phyloP scores from a whole-genome alignment of 73 alveolate species.

The Breviolum minutum region DNA sequence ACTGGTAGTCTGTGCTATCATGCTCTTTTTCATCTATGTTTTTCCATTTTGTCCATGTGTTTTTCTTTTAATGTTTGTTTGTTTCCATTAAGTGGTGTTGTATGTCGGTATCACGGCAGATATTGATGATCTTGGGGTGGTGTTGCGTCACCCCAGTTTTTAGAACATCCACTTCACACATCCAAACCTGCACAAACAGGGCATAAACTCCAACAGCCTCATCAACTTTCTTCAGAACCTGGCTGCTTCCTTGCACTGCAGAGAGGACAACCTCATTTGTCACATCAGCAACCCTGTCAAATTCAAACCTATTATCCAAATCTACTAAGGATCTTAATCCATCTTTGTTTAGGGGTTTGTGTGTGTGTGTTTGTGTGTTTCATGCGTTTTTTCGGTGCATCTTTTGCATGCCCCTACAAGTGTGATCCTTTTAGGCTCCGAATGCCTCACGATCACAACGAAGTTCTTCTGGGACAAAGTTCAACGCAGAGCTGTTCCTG shows the following conservation, averaged over 20 bases:
- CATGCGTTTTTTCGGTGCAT: background rate
- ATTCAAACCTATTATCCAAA: too few relatives aligned
- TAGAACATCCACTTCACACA: too few relatives aligned
- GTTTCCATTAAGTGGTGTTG: too few relatives aligned
- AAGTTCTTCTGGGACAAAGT: conserved; percentile 64
- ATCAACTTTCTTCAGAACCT: conserved; percentile 56
- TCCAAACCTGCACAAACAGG: background rate
- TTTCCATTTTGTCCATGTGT: too few relatives aligned
- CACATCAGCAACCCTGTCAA: too few relatives aligned
- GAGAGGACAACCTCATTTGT: conserved; percentile 50
- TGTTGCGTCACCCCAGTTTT: too few relatives aligned
- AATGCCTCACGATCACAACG: conserved; percentile 51
- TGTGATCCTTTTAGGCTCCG: background rate
- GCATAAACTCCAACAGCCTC: conserved; percentile 1
- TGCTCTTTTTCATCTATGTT: too few relatives aligned
- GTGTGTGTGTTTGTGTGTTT: background rate
- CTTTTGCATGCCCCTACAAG: background rate
- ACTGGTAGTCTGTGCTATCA: too few relatives aligned
- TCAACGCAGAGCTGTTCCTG: conserved; percentile 88
- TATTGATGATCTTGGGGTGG: too few relatives aligned
- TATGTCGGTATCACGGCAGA: too few relatives aligned
- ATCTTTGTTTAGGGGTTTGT: background rate
- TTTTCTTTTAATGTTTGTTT: too few relatives aligned
- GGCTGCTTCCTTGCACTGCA: conserved; percentile 72
- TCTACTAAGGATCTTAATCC: too few relatives aligned